phyloP scores from a whole-genome alignment of 768 basidiomycete species.

The Hericium rajendrae region DNA sequence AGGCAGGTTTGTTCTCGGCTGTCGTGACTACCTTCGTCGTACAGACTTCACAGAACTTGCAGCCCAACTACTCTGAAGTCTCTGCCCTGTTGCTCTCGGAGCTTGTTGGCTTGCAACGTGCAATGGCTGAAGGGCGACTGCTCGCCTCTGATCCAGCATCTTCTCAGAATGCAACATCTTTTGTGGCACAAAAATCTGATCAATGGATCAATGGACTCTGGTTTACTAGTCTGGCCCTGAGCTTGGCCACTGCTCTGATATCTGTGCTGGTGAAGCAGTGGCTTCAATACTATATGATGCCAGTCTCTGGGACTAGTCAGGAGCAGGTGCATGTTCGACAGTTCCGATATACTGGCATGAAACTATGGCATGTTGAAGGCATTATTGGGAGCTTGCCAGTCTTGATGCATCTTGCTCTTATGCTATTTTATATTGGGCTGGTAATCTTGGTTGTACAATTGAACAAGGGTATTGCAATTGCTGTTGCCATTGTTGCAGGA shows the following conservation, averaged over 20 bases:
- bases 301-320: neutral
- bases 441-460: neutral
- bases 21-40: neutral
- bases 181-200: no score
- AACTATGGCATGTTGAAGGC: neutral
- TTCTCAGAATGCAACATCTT: neutral
- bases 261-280: no score
- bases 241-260: no score
- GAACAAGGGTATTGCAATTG: neutral
- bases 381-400: neutral
- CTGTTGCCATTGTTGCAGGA: neutral
- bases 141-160: neutral
- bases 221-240: no score
- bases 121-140: neutral
- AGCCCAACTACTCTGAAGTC: neutral
- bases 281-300: neutral
- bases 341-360: neutral
- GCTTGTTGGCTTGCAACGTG: neutral
- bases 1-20: neutral
- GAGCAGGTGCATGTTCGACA: neutral
- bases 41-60: neutral
- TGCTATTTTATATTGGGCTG: neutral
- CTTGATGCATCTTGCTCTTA: neutral
- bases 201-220: no score
- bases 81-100: neutral